These are phyloP conservation scores for Prunus mume DNA, from an alignment of 306 rosid species.

Conservation along the genomic window DNA sequence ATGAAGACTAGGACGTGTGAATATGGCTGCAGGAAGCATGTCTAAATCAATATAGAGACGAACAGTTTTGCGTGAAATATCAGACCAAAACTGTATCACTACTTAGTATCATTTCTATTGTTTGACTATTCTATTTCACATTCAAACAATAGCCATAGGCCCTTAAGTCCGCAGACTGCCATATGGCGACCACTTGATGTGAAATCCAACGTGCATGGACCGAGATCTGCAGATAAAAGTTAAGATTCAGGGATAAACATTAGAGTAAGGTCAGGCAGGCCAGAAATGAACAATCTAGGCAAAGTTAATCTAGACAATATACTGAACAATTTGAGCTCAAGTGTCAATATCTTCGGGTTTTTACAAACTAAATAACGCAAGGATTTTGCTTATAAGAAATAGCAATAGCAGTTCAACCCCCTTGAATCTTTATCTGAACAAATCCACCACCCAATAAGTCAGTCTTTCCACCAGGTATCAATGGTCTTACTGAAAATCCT, in stretches of 20 bases:
- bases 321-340: too few relatives aligned
- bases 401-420: not conserved
- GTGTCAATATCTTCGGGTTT: too few relatives aligned
- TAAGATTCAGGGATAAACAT: not conserved
- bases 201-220: slow-evolving; percentile 78
- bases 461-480: not conserved
- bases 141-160: slow-evolving; percentile 58
- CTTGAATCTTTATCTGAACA: not conserved
- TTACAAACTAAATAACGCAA: too few relatives aligned
- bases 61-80: not conserved
- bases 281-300: too few relatives aligned
- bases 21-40: not conserved
- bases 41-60: not conserved
- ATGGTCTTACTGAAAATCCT: not conserved
- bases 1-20: not conserved
- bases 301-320: too few relatives aligned
- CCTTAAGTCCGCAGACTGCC: slow-evolving; percentile 77
- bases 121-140: not conserved
- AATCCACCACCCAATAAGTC: not conserved
- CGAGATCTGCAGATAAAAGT: slow-evolving; percentile 54
- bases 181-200: slow-evolving; percentile 75
- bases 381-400: too few relatives aligned
- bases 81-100: not conserved
- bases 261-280: not conserved
- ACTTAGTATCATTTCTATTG: not conserved